Evolutionary conservation across 495 filamentous ascomycete species (phyloP), one percentile per base, ranked within the genome.

Genomic region (Barbatosphaeria neglecta): DNA sequence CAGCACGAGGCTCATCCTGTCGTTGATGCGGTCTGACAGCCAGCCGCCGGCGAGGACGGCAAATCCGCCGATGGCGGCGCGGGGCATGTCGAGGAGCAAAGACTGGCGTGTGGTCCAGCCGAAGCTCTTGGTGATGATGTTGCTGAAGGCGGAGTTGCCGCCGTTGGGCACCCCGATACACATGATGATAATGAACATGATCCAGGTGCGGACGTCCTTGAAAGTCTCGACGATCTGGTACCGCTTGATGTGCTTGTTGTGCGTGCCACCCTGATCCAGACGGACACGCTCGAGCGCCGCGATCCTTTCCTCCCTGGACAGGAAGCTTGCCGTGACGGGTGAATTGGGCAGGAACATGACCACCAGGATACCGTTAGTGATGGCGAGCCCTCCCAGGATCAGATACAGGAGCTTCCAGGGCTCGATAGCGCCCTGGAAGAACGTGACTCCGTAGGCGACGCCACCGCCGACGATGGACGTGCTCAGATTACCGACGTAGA

Each of bases 211-310:
- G 6, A 62, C 20, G 23, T 73, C 70, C 37, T 51, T 58, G 38
- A 73, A 66, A 0, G 64, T 60, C 47, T 72, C 66, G 6, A 64
- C 37, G 11, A 73, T 46, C 50, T 65, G 62, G 19, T 56, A 48
- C 33, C 44, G 48, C 45, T 65, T 65, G 37, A 65, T 47, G 33
- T 73, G 69, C 45, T 72, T 72, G 25, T 75, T 75, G 54, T 74
- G 71, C 6, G 74, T 62, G 39, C 72, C 72, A 0, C 68, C 74
- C 39, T 74, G 70, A 33, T 75, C 71, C 4, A 67, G 64, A 20
- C 68, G 51, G 10, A 74, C 40, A n/a, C 69, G 59, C 49, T 73
- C 63, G n/a, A 74, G 58, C 0, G 68, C 68, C 19, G 73, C 61
- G 6, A 64, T 62, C 15, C 64, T 65, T 46, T 74, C 59, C 37